These are phyloP conservation scores for Neopestalotiopsis sp. DNA, from an alignment of 2,329 filamentous ascomycete species.

Conservation along the genomic window DNA sequence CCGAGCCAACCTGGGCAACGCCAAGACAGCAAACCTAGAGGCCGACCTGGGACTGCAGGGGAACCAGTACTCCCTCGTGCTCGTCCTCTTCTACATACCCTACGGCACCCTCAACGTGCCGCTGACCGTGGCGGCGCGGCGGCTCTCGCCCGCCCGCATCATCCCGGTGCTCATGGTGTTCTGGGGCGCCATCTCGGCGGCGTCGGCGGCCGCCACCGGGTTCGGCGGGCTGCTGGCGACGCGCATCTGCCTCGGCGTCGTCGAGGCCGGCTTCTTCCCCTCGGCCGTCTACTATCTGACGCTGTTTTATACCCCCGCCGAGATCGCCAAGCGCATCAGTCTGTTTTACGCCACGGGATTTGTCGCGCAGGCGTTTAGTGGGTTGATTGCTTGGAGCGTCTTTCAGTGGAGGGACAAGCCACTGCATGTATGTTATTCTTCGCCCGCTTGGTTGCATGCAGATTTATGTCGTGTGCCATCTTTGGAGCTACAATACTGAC, in stretches of 20 bases:
- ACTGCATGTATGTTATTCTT: slow-evolving; percentile 11
- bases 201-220: slow-evolving; percentile 26
- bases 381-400: slow-evolving; percentile 31
- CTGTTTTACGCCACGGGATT: slow-evolving; percentile 29
- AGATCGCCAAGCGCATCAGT: slow-evolving; percentile 25
- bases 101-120: slow-evolving; percentile 34
- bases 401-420: slow-evolving; percentile 27
- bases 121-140: slow-evolving; percentile 31
- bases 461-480: too few relatives aligned
- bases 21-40: slow-evolving; percentile 36
- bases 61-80: slow-evolving; percentile 37
- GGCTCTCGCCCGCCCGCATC: slow-evolving; percentile 33
- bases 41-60: slow-evolving; percentile 34
- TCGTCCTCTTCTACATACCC: slow-evolving; percentile 40
- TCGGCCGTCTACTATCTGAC: slow-evolving; percentile 32
- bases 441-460: too few relatives aligned
- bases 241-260: slow-evolving; percentile 31
- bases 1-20: slow-evolving; percentile 38
- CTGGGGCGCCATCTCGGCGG: slow-evolving; percentile 33
- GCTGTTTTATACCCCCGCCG: slow-evolving; percentile 31
- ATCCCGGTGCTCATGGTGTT: slow-evolving; percentile 33
- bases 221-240: slow-evolving; percentile 30
- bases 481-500: too few relatives aligned
- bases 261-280: slow-evolving; percentile 35
- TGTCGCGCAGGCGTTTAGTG: slow-evolving; percentile 29